phyloP scores from a whole-genome alignment of 2,329 filamentous ascomycete species.

The Lasiodiplodia theobromae region DNA sequence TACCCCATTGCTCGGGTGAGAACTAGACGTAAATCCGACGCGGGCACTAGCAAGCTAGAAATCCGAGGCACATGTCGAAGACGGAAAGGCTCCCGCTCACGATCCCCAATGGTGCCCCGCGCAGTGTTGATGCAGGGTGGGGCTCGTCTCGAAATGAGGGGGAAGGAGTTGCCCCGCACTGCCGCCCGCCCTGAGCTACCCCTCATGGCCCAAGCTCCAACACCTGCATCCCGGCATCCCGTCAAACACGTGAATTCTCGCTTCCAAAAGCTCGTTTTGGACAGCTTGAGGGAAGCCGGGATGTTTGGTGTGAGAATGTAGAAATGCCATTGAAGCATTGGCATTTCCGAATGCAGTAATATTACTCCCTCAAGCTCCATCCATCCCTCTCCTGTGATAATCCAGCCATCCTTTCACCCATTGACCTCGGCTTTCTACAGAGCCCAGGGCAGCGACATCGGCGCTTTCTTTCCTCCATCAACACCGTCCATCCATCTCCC shows the following conservation, averaged over 20 bases:
- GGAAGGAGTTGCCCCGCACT: slow-evolving; percentile 4
- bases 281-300: not conserved
- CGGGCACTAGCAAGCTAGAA: not conserved
- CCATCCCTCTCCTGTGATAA: too few species aligned
- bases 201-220: slow-evolving; percentile 18
- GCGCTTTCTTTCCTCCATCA: too few species aligned
- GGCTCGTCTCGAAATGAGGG: not conserved
- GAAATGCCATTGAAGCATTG: not conserved
- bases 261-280: too few species aligned
- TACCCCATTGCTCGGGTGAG: too few species aligned
- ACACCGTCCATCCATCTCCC: not conserved
- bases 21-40: slow-evolving; percentile 4
- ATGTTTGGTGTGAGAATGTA: not conserved
- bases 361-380: too few species aligned
- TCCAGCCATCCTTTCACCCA: not conserved
- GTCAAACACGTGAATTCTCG: not conserved
- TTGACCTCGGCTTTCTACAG: not conserved
- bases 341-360: not conserved
- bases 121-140: not conserved
- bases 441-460: not conserved
- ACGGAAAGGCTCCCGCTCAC: not conserved
- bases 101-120: slow-evolving; percentile 9
- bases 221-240: not conserved
- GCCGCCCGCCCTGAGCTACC: not conserved
- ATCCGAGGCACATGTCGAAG: not conserved